These are phyloP conservation scores for Luvunga scandens DNA, from an alignment of 345 rosid species.

Conservation along the genomic window DNA sequence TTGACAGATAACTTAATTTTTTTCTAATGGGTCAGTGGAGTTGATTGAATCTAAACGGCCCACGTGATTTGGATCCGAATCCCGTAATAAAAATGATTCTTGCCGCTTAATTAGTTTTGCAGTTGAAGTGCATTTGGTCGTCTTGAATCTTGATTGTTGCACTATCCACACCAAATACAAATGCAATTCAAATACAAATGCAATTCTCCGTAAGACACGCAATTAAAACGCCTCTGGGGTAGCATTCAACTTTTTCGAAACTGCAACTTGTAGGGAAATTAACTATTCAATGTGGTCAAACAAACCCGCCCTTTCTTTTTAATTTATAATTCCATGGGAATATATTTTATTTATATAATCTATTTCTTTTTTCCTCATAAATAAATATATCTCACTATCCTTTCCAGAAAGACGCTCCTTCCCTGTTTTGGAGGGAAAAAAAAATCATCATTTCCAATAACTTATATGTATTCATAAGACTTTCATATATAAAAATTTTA, in stretches of 20 bases:
- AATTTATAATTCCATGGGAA: too few species aligned
- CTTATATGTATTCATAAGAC: too few species aligned
- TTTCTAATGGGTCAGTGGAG: background rate
- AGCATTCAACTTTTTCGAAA: background rate
- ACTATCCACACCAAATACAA: background rate
- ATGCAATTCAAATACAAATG: background rate
- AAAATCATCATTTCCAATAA: too few species aligned
- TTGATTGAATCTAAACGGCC: background rate
- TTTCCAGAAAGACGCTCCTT: too few species aligned
- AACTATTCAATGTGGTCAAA: background rate
- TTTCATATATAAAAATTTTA: too few species aligned
- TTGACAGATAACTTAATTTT: background rate
- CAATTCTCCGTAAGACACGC: conserved; percentile 1
- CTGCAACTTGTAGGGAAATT: background rate
- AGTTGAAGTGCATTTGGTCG: background rate
- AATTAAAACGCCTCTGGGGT: background rate
- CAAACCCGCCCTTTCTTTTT: too few species aligned
- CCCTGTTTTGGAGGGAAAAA: too few species aligned
- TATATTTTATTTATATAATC: too few species aligned
- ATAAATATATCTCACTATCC: too few species aligned
- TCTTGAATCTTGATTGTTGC: background rate
- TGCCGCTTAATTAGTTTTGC: background rate
- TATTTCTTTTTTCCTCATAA: too few species aligned
- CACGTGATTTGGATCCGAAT: conserved; percentile 19
- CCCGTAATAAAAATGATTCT: background rate